Evolutionary conservation across 495 filamentous ascomycete genomes (phyloP), one percentile per base, ranked within the genome.

Genomic region (Trypethelium eluteriae): DNA sequence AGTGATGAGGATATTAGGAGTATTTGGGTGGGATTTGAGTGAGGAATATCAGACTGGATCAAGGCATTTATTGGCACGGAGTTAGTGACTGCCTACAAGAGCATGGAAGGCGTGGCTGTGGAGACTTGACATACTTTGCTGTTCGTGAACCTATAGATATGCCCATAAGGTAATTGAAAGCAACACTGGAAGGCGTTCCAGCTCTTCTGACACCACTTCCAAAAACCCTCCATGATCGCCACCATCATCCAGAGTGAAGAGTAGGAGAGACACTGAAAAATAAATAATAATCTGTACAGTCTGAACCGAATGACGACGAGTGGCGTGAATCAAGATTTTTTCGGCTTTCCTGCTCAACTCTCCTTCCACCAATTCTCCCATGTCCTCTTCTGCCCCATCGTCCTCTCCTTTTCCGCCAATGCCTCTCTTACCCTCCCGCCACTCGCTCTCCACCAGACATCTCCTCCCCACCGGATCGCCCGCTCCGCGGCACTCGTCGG

Each of bases 401-500:
- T n/a, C 59, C n/a, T 66, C 66, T 69, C 64, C 65, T 56, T 68
- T 67, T 66, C 68, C 25, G 63, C 64, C 67, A 69, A n/a, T 64
- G 69, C 66, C 57, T 79, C 76, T 36, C 78, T 71, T 32, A 72
- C 76, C 62, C 62, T 70, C 11, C 76, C 88, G 2, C 94, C 94
- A 67, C 87, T 91, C 9, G 93, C 94, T 69, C 83, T 84, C 83
- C 88, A 94, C 94, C 94, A 98, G 3, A 96, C 86, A 79, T 96
- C 91, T 14, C 90, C 90, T 63, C 91, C 89, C 94, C 95, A 98
- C 72, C 92, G 79, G 76, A 96, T 82, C 67, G 92, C 74, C 64
- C 95, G 84, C 81, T 98, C 95, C 34, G 86, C 85, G 39, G 90
- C 90, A 11, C 86, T 86, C 0, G 84, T 89, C 2, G 92, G 92